Evolutionary conservation across 106 monocot species (phyloP).

Genomic region (Vanilla planifolia): DNA sequence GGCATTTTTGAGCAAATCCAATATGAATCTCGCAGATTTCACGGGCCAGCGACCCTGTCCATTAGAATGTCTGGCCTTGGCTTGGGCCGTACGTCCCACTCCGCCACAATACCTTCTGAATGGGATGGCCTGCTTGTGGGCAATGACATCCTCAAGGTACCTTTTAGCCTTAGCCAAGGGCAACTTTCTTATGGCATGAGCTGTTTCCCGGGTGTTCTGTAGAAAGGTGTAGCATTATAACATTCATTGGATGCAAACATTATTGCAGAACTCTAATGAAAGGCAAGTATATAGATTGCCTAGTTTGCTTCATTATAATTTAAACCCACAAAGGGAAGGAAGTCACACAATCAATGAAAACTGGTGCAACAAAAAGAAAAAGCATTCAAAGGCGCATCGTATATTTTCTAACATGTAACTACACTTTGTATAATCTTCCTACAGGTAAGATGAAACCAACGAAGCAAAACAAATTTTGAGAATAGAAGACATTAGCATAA

Average conservation of each 20-base stretch:
- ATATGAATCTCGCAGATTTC: slow-evolving; percentile 57
- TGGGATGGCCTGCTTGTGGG: slow-evolving; percentile 91
- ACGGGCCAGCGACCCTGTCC: slow-evolving; percentile 79
- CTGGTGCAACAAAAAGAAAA: neutral
- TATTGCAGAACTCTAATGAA: neutral
- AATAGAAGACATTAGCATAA: too few relatives aligned
- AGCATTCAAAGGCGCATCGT: too few relatives aligned
- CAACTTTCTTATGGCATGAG: slow-evolving; percentile 41
- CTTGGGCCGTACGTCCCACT: slow-evolving; percentile 86
- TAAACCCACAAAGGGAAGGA: too few relatives aligned
- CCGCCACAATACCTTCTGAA: slow-evolving; percentile 81
- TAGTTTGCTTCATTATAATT: neutral
- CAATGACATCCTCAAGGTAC: slow-evolving; percentile 78
- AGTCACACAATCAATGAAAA: neutral
- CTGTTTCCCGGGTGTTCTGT: slow-evolving; percentile 70
- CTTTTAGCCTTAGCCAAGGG: slow-evolving; percentile 57
- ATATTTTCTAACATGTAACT: too few relatives aligned
- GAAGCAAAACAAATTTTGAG: too few relatives aligned
- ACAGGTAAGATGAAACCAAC: too few relatives aligned
- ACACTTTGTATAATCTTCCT: neutral
- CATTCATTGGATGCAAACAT: neutral
- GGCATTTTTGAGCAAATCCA: slow-evolving; percentile 69
- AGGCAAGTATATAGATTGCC: neutral
- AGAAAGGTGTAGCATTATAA: neutral
- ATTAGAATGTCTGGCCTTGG: slow-evolving; percentile 75